These are phyloP conservation scores for Aspergillus asperescens DNA, from an alignment of 495 filamentous ascomycete genomes.

Conservation along the genomic window DNA sequence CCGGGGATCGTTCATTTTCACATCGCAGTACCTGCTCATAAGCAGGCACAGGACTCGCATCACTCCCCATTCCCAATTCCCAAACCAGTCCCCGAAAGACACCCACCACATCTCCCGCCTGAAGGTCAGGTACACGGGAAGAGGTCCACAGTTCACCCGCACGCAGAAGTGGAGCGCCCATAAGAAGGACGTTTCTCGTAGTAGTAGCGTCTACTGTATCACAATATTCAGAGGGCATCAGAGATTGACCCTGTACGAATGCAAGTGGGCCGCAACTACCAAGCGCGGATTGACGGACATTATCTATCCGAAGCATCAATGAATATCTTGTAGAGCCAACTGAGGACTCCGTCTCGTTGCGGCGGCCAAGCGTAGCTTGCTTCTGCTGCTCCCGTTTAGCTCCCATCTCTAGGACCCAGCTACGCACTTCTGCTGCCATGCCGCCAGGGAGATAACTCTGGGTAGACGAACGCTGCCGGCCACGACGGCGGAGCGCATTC, in stretches of 20 bases:
- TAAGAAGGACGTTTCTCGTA: conserved; percentile 25
- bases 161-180: conserved; percentile 27
- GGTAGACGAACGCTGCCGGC: conserved; percentile 20
- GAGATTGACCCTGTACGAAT: conserved; percentile 22
- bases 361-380: background rate
- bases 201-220: background rate
- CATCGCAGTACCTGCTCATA: background rate
- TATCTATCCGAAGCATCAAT: conserved; percentile 17
- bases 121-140: conserved; percentile 6
- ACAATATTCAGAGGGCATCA: background rate
- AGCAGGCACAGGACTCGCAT: background rate
- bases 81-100: conserved; percentile 34
- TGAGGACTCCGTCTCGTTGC: background rate
- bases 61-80: conserved; percentile 25
- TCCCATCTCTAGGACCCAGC: conserved; percentile 42
- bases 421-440: conserved; percentile 40
- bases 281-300: conserved; percentile 18
- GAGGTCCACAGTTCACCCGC: conserved; percentile 4
- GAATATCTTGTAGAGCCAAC: conserved; percentile 20
- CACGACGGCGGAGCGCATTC: conserved; percentile 29
- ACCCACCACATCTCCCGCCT: conserved; percentile 26
- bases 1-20: background rate
- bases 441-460: conserved; percentile 34
- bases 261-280: conserved; percentile 29
- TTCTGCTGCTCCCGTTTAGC: conserved; percentile 29